Conservation (phyloP, 805 yeast species). For the Priceomyces carsonii region DNA sequence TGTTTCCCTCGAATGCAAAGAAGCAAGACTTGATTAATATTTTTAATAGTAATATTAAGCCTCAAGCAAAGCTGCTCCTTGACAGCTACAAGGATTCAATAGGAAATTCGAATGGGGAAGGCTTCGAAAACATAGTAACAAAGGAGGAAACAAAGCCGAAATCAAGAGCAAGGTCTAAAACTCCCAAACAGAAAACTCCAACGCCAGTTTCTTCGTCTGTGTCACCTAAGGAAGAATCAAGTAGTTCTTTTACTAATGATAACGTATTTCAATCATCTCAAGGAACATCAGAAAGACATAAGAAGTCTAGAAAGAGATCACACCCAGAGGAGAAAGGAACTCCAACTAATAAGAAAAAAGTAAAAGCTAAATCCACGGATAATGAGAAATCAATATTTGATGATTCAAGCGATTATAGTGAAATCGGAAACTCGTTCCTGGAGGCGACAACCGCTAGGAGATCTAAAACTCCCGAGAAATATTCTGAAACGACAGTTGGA, state of each 20-base stretch:
- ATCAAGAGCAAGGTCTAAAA: not conserved
- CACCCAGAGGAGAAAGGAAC: slow-evolving; percentile 9
- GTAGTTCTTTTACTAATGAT: slow-evolving; percentile 26
- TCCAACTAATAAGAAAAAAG: slow-evolving; percentile 2
- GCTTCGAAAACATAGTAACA: slow-evolving; percentile 16
- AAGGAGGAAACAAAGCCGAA: slow-evolving; percentile 4
- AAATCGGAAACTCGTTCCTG: no score
- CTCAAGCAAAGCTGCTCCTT: slow-evolving; percentile 46
- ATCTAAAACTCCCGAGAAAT: no score
- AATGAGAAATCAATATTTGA: slow-evolving; percentile 8
- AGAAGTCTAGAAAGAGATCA: slow-evolving; percentile 10
- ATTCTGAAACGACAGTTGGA: no score
- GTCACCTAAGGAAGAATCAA: slow-evolving; percentile 5
- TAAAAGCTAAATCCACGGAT: slow-evolving; percentile 1
- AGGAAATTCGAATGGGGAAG: slow-evolving; percentile 19
- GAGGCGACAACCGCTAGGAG: slow-evolving; percentile 5
- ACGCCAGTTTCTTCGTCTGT: slow-evolving; percentile 1
- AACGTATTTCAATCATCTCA: slow-evolving; percentile 38
- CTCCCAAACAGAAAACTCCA: not conserved
- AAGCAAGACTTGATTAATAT: slow-evolving; percentile 64
- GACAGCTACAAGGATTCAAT: slow-evolving; percentile 20
- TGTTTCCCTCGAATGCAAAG: slow-evolving; percentile 61
- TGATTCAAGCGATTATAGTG: slow-evolving; percentile 7
- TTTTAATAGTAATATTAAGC: slow-evolving; percentile 55
- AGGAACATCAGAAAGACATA: slow-evolving; percentile 2